Evolutionary conservation across 2,329 filamentous ascomycete species (phyloP), one percentile per base, ranked within the genome.

Genomic region (Xylaria sp.): DNA sequence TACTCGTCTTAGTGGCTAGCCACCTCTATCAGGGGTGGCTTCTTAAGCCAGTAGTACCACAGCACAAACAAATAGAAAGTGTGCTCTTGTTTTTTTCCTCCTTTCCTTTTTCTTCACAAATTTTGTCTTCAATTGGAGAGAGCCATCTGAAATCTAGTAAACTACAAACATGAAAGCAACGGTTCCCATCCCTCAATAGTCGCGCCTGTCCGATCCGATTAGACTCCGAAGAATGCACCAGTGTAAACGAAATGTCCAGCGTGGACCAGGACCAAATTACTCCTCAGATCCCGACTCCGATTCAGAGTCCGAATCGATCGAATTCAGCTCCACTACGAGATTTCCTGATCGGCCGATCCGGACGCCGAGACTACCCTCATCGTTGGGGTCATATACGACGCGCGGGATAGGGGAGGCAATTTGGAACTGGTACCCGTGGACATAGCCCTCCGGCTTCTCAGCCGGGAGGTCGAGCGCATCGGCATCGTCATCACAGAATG

Each of bases 381-480:
- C 77, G 57, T 86, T 84, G 4, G 92, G 77, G 62, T 89, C 86
- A 72, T 90, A 93, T 37, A 94, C 90, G 60, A 87, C 84, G 55
- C 94, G 81, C 4, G 94, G 94, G 81, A 99, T 86, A 0, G 91
- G 87, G 30, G 88, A 90, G 2, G 93, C 91, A 50, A 99, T 84
- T 59, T 83, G 83, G 75, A 99, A 99, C n/a, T 77, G 77, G 76
- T 94, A 99, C 67, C 86, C 79, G 72, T 97, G 92, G 65, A 86
- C 79, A 71, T 94, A 97, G 10, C 77, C 83, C 19, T 80, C 77
- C 0, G 91, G 91, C 66, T 66, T 75, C 3, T 75, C 69, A 5
- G 60, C 62, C 4, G 58, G 53, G 1, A 73, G 72, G 18, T 72
- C 74, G 37, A 76, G 13, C 5, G 11, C 71, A 13, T 75, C 72